Evolutionary conservation across 2,329 filamentous ascomycete genomes (phyloP).

Genomic region (Cercospora zeina): DNA sequence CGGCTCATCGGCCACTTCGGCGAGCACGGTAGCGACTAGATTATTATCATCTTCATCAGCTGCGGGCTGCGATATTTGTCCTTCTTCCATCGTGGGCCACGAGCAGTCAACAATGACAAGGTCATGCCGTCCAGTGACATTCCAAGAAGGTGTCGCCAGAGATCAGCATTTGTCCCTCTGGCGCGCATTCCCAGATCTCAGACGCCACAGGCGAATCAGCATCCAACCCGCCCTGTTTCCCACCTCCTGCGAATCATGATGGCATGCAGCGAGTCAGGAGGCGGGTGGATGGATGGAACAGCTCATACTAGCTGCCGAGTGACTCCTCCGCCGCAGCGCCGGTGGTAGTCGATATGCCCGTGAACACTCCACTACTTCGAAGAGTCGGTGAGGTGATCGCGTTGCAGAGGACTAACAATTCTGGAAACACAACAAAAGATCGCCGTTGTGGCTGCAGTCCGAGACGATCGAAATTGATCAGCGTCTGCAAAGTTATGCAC

Average conservation of each 20-base stretch:
- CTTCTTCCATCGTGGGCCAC: slow-evolving; percentile 5
- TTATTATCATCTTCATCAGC: slow-evolving; percentile 1
- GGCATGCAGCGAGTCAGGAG: slow-evolving; percentile 4
- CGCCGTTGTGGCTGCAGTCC: too few species aligned
- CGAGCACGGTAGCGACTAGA: neutral
- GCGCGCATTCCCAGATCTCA: slow-evolving; percentile 2
- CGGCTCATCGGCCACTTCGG: slow-evolving; percentile 3
- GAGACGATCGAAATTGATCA: too few species aligned
- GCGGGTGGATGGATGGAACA: slow-evolving; percentile 8
- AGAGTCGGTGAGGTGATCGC: neutral
- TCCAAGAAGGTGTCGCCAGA: neutral
- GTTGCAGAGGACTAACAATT: neutral
- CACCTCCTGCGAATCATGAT: neutral
- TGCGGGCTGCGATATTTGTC: neutral
- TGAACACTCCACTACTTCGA: neutral
- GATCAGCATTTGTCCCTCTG: neutral
- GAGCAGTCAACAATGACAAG: neutral
- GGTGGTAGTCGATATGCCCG: neutral
- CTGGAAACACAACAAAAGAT: neutral
- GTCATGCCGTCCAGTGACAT: neutral
- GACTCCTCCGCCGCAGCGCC: neutral
- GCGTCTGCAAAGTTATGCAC: too few species aligned
- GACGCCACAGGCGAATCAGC: slow-evolving; percentile 7
- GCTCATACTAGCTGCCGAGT: slow-evolving; percentile 1
- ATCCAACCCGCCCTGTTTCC: slow-evolving; percentile 1